Percentiles rank a stretch among this genome's conserved stretches.
phyloP scores from a whole-genome alignment of 2,329 filamentous ascomycete species.

The Penicillium sp. region DNA sequence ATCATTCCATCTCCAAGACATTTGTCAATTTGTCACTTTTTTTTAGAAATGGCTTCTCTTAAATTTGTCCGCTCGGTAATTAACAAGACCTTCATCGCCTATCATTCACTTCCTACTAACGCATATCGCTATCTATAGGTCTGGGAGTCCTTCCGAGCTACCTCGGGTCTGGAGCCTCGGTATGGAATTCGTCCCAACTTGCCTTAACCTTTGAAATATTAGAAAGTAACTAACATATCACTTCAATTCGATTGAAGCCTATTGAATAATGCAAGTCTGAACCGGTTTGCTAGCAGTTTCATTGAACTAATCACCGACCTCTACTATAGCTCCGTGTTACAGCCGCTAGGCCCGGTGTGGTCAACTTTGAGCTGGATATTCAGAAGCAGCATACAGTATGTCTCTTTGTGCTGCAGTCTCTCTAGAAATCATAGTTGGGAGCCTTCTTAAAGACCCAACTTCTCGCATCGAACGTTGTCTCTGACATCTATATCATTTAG shows the following conservation, averaged over 20 bases:
- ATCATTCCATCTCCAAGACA: not conserved
- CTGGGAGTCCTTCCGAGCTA: slow-evolving; percentile 78
- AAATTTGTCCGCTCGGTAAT: slow-evolving; percentile 66
- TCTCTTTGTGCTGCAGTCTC: not conserved
- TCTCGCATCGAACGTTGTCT: not conserved
- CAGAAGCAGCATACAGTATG: slow-evolving; percentile 64
- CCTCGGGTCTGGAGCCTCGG: slow-evolving; percentile 88
- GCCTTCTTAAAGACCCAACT: not conserved
- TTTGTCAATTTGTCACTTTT: not conserved
- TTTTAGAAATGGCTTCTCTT: slow-evolving; percentile 51
- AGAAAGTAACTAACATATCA: slow-evolving; percentile 8
- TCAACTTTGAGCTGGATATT: slow-evolving; percentile 65
- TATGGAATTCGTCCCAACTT: slow-evolving; percentile 42
- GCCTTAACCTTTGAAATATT: not conserved
- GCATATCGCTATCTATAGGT: slow-evolving; percentile 55
- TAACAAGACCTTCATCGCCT: not conserved
- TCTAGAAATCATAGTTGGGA: not conserved
- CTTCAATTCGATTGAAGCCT: slow-evolving; percentile 21
- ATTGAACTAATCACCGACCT: slow-evolving; percentile 5
- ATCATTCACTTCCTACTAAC: slow-evolving; percentile 17
- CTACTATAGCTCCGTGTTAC: slow-evolving; percentile 58
- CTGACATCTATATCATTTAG: slow-evolving; percentile 36
- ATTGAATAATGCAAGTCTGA: slow-evolving; percentile 43
- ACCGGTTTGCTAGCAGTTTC: not conserved
- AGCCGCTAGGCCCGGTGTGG: slow-evolving; percentile 59